A percentile compares a stretch with the other conserved stretches of the same genome.
phyloP scores from a whole-genome alignment of 164 flowering plant species.

The Tinospora cordifolia region DNA sequence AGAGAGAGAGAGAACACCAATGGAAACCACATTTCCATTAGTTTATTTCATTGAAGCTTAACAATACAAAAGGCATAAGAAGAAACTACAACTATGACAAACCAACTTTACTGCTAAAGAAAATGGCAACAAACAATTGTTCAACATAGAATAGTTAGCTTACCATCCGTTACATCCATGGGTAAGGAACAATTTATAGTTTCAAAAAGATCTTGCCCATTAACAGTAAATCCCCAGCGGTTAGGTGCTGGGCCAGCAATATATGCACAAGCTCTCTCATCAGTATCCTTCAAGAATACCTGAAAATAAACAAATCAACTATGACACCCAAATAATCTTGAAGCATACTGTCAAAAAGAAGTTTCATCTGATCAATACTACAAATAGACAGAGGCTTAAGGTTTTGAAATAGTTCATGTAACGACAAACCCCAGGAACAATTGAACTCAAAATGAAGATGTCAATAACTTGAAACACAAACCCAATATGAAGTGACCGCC shows the following conservation, averaged over 20 bases:
- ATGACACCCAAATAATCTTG: neutral
- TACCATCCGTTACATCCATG: constrained; percentile 31
- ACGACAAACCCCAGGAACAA: neutral
- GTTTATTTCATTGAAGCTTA: neutral
- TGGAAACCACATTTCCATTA: neutral
- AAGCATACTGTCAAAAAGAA: constrained; percentile 2
- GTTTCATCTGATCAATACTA: neutral
- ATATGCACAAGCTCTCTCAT: constrained; percentile 99
- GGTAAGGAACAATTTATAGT: constrained; percentile 23
- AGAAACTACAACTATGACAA: neutral
- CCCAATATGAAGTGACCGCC: neutral
- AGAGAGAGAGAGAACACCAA: neutral
- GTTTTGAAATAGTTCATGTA: neutral
- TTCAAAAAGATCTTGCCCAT: constrained; percentile 68
- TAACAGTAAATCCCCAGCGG: constrained; percentile 86
- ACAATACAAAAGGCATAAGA: neutral
- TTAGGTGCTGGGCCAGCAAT: constrained; percentile 99
- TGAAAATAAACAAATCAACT: constrained; percentile 22
- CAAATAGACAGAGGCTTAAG: neutral
- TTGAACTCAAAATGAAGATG: neutral
- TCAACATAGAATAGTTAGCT: constrained; percentile 17
- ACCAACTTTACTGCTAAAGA: neutral
- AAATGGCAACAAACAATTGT: neutral
- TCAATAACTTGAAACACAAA: neutral
- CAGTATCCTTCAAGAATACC: constrained; percentile 97